Evolutionary conservation across 306 rosid species (phyloP), one percentile per base, ranked within the genome.

Genomic region (Fragaria iinumae): DNA sequence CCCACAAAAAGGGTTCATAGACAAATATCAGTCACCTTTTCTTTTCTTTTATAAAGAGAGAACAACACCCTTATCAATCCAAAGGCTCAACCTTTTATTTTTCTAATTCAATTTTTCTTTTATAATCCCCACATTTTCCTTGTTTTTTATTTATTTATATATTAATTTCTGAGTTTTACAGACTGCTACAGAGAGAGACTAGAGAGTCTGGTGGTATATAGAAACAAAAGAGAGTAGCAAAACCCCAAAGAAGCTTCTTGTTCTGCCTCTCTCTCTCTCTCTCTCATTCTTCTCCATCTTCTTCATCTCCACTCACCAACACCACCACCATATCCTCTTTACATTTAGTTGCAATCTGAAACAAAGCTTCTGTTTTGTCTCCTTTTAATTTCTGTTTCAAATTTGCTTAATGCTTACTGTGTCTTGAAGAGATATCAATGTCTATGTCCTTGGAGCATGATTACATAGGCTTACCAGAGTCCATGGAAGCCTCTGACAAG

Each of bases 401-500:
- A 50, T 39, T 75, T 83, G 38, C 70, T 83, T 80, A 71, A 60
- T 79, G 88, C 71, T 84, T 83, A 81, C 66, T 70, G 65, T 55
- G 80, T 74, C 21, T 75, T 79, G 52, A 69, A 17, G 72, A 75
- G 73, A 78, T 49, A 88, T 91, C 84, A 81, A 93, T 93, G 93
- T 88, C 97, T 85, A 87, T 80, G 77, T 82, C 85, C 39, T 80
- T 86, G 62, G 93, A 87, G 84, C 89, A 92, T 85, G 96, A 80
- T 73, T 87, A 88, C 88, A 91, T 84, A 88, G 90, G 88, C 78
- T 84, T 92, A 78, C 44, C 86, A 72, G 86, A 86, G 82, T 76
- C 81, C 87, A 85, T 88, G 82, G 84, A 81, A 83, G 76, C 80
- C 87, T 86, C 87, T 82, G 83, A 83, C 49, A 84, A 77, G 74